These are phyloP conservation scores for Coffea eugenioides DNA, from an alignment of 257 asterid genomes.

Conservation along the genomic window DNA sequence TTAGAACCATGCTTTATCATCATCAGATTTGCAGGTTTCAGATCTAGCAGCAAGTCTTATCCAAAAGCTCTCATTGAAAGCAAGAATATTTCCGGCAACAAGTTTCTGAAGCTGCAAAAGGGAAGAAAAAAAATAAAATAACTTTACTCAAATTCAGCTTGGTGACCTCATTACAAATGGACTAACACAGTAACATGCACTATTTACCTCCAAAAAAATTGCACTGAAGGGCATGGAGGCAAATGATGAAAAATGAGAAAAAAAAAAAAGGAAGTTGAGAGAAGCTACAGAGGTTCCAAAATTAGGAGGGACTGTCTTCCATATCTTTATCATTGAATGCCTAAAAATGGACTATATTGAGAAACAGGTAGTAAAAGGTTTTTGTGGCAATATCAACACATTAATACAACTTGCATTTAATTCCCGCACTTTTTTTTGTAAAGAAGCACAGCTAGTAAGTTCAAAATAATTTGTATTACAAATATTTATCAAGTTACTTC, in stretches of 20 bases:
- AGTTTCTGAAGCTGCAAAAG: conserved; percentile 68
- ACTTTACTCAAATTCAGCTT: neutral
- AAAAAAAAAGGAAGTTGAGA: neutral
- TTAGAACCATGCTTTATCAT: conserved; percentile 77
- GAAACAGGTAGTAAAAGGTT: neutral
- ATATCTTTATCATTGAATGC: too few relatives aligned
- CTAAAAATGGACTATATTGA: neutral
- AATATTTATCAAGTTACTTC: too few relatives aligned
- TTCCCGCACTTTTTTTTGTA: neutral
- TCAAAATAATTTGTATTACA: neutral
- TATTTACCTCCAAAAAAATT: neutral
- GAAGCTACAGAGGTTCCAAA: neutral
- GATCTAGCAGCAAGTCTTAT: conserved; percentile 90
- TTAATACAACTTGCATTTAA: neutral
- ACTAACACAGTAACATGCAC: too few relatives aligned
- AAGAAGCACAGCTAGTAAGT: neutral
- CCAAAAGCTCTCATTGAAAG: conserved; percentile 92
- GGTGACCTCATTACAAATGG: neutral
- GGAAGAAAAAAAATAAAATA: conserved; percentile 9
- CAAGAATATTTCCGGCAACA: conserved; percentile 90
- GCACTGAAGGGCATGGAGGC: neutral
- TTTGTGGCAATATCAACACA: neutral
- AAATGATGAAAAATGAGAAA: neutral
- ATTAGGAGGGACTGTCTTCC: neutral
- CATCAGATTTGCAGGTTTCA: conserved; percentile 90